These are phyloP conservation scores for Hypomontagnella monticulosa DNA, from an alignment of 495 filamentous ascomycete genomes.

Conservation along the genomic window DNA sequence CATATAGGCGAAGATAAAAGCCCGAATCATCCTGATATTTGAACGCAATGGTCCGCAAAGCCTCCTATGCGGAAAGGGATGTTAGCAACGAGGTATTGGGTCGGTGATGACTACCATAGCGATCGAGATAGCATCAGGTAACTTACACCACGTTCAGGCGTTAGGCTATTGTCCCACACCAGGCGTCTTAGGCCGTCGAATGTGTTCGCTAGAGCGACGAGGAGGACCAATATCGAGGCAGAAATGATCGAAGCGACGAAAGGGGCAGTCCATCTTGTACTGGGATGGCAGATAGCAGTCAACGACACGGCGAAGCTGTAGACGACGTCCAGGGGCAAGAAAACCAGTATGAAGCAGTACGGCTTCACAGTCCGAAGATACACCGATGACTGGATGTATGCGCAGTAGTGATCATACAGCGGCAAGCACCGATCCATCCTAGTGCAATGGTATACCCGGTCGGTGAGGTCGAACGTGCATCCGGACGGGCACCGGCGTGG, in stretches of 20 bases:
- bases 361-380: slow-evolving; percentile 29
- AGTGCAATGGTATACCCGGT: slow-evolving; percentile 23
- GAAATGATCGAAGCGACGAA: slow-evolving; percentile 4
- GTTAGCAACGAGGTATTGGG: no score
- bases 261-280: not conserved
- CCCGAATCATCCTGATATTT: not conserved
- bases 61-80: not conserved
- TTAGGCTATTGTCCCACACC: not conserved
- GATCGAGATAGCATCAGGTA: no score
- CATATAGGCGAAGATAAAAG: not conserved
- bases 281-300: not conserved
- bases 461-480: slow-evolving; percentile 9
- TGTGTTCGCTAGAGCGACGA: not conserved
- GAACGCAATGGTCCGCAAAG: slow-evolving; percentile 5
- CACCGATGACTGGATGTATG: slow-evolving; percentile 7
- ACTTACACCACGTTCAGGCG: slow-evolving; percentile 1
- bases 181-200: not conserved
- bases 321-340: slow-evolving; percentile 24
- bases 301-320: slow-evolving; percentile 6
- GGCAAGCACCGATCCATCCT: slow-evolving; percentile 4
- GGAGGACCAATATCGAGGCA: not conserved
- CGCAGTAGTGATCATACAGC: slow-evolving; percentile 23
- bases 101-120: no score
- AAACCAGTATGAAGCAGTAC: slow-evolving; percentile 19
- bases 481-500: slow-evolving; percentile 12